These are phyloP conservation scores for Austroboletus novae-zelandiae DNA, from an alignment of 1,284 basidiomycete species.

Conservation along the genomic window DNA sequence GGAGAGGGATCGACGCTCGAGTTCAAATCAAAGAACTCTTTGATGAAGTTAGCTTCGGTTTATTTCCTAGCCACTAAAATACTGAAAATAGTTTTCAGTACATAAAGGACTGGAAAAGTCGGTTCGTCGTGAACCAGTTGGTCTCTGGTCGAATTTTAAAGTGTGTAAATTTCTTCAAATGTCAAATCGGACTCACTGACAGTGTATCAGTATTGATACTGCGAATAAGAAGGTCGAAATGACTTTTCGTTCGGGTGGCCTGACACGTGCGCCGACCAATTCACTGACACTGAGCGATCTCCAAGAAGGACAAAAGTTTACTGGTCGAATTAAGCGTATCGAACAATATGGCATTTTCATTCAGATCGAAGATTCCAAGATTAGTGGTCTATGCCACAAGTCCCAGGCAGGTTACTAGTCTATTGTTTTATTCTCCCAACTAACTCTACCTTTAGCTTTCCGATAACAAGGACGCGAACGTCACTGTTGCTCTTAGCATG, in stretches of 20 bases:
- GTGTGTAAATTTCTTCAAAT: slow-evolving; percentile 38
- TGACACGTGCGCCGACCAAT: slow-evolving; percentile 42
- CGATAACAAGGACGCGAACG: slow-evolving; percentile 80
- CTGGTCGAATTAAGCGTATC: slow-evolving; percentile 72
- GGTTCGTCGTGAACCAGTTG: slow-evolving; percentile 79
- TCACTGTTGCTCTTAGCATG: slow-evolving; percentile 71
- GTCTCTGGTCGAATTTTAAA: slow-evolving; percentile 84
- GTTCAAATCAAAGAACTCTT: slow-evolving; percentile 94
- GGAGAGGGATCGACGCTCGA: slow-evolving; percentile 80
- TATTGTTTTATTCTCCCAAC: background rate
- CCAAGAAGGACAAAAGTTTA: slow-evolving; percentile 71
- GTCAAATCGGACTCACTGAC: slow-evolving; percentile 13
- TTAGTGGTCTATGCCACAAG: slow-evolving; percentile 93
- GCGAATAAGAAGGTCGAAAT: slow-evolving; percentile 82
- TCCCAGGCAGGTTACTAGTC: slow-evolving; percentile 59
- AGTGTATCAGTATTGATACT: slow-evolving; percentile 56
- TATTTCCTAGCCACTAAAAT: background rate
- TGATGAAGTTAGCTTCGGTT: slow-evolving; percentile 60
- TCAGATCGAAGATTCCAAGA: slow-evolving; percentile 76
- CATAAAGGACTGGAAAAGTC: slow-evolving; percentile 92
- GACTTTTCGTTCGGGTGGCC: slow-evolving; percentile 69
- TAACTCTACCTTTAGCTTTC: slow-evolving; percentile 56
- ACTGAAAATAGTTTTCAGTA: slow-evolving; percentile 49
- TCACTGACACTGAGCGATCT: slow-evolving; percentile 57
- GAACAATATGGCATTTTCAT: slow-evolving; percentile 94